phyloP scores from a whole-genome alignment of 106 monocot genomes.

The Allium fistulosum region DNA sequence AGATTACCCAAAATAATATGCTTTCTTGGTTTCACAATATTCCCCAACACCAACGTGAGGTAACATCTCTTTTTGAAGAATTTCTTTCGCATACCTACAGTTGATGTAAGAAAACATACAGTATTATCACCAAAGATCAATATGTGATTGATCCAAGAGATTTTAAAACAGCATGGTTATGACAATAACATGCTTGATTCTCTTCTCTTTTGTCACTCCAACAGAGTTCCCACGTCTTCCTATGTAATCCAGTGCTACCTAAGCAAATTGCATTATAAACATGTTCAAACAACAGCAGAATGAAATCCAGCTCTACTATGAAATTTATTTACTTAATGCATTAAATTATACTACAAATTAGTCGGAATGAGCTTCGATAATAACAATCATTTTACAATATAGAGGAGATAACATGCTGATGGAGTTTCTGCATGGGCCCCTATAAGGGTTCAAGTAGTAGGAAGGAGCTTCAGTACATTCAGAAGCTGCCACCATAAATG shows the following conservation, averaged over 20 bases:
- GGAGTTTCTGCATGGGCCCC: too few relatives aligned
- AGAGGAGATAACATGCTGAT: too few relatives aligned
- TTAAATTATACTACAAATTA: too few relatives aligned
- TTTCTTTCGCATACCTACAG: constrained; percentile 87
- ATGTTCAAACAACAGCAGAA: too few relatives aligned
- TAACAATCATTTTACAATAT: too few relatives aligned
- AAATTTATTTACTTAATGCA: too few relatives aligned
- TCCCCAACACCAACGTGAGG: constrained; percentile 99
- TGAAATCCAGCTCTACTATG: background rate
- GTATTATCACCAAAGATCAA: too few relatives aligned
- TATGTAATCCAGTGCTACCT: constrained; percentile 99
- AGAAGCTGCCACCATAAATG: too few relatives aligned
- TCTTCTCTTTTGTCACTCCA: constrained; percentile 94
- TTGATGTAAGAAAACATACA: background rate
- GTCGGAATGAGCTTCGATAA: too few relatives aligned
- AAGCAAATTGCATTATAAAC: background rate
- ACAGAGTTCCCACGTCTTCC: constrained; percentile 94
- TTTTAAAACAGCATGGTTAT: background rate
- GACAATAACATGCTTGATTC: constrained; percentile 62
- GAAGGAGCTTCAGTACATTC: too few relatives aligned
- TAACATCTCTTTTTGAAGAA: constrained; percentile 97
- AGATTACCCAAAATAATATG: constrained; percentile 91
- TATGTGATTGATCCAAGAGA: too few relatives aligned
- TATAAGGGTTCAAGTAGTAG: too few relatives aligned
- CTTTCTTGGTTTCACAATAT: constrained; percentile 98